A percentile compares a stretch with the other conserved stretches of the same genome.
Evolutionary conservation across 805 yeast genomes (phyloP).

Genomic region (Ogataea paraovalis): DNA sequence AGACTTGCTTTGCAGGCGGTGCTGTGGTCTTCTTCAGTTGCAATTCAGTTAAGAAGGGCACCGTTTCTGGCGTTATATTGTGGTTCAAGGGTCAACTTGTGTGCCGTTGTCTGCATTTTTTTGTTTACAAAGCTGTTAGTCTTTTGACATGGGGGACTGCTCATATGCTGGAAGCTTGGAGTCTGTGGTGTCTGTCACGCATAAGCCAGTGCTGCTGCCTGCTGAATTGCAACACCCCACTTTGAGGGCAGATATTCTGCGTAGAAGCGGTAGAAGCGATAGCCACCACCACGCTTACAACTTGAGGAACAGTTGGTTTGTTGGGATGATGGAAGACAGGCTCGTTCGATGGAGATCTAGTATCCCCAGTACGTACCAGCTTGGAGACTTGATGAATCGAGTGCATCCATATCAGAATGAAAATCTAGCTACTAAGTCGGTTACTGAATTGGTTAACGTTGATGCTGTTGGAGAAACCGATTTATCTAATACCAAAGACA

Average conservation of each 20-base stretch:
- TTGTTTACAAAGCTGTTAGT: no score
- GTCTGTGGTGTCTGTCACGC: no score
- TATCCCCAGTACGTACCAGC: constrained; percentile 21
- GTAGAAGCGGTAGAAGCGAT: neutral
- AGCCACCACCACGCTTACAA: neutral
- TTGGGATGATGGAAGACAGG: constrained; percentile 34
- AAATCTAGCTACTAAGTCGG: neutral
- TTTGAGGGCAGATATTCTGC: neutral
- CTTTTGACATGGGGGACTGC: no score
- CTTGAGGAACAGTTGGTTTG: constrained; percentile 11
- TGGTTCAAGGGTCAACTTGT: no score
- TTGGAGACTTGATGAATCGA: constrained; percentile 30
- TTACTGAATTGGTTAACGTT: neutral
- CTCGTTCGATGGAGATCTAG: constrained; percentile 34
- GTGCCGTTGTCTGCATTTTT: no score
- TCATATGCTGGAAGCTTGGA: no score
- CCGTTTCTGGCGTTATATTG: no score
- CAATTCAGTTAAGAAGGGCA: no score
- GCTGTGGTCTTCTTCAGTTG: no score
- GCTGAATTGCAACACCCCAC: neutral
- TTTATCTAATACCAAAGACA: no score
- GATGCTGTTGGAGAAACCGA: neutral
- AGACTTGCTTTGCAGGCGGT: no score
- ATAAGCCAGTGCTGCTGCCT: constrained; percentile 19
- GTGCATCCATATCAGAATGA: constrained; percentile 29